phyloP scores from a whole-genome alignment of 257 asterid genomes.

The Leptodermis oblonga region DNA sequence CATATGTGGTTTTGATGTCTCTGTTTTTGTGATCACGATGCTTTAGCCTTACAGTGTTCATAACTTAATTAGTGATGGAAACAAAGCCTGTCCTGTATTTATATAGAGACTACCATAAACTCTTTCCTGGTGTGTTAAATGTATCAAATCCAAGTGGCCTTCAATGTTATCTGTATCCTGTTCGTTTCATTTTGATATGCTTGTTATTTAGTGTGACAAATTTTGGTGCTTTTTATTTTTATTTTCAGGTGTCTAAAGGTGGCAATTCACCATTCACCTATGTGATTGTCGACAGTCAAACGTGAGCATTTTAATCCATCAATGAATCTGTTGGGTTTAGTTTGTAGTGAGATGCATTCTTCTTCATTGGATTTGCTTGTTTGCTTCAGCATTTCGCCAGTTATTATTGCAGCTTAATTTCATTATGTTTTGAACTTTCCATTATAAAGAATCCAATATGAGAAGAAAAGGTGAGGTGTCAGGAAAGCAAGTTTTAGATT shows the following conservation, averaged over 20 bases:
- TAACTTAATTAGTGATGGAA: neutral
- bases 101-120: too few species aligned
- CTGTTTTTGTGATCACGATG: neutral
- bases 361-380: neutral
- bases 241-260: slow-evolving; percentile 71
- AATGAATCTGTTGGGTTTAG: neutral
- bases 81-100: neutral
- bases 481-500: neutral
- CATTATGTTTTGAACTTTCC: neutral
- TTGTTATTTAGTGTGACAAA: neutral
- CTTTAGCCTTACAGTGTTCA: neutral
- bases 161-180: neutral
- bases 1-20: neutral
- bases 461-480: neutral
- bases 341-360: neutral
- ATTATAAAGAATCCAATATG: too few species aligned
- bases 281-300: slow-evolving; percentile 81
- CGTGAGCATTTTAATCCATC: slow-evolving; percentile 49
- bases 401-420: too few species aligned
- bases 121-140: neutral
- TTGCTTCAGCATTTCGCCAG: too few species aligned
- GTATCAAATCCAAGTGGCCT: too few species aligned
- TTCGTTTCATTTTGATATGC: neutral
- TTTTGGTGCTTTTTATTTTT: slow-evolving; percentile 17
- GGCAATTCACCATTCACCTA: slow-evolving; percentile 98